Percentiles rank a stretch among this genome's conserved stretches.
phyloP scores from a whole-genome alignment of 1,284 basidiomycete genomes.

The Sphaerobolus stellatus region DNA sequence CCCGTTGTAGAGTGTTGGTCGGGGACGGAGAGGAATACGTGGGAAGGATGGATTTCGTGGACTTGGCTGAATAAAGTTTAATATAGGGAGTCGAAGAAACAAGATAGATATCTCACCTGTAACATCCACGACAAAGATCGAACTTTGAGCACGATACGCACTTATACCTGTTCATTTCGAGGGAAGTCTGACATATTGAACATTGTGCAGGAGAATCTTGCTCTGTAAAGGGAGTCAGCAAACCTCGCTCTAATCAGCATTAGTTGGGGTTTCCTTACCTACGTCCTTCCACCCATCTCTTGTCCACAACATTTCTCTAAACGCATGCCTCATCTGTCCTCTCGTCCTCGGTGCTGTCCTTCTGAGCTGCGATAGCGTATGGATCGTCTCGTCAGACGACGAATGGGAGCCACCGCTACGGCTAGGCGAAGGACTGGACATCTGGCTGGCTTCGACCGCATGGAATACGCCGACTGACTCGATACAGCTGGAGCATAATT shows the following conservation, averaged over 20 bases:
- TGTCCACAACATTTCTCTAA: constrained; percentile 82
- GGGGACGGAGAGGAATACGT: constrained; percentile 80
- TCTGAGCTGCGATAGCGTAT: constrained; percentile 42
- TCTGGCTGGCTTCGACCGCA: constrained; percentile 61
- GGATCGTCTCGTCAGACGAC: constrained; percentile 31
- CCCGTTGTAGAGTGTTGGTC: constrained; percentile 43
- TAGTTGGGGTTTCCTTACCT: constrained; percentile 49
- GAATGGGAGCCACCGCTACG: constrained; percentile 29
- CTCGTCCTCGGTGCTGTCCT: constrained; percentile 65
- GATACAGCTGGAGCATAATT: constrained; percentile 79
- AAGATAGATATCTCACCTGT: constrained; percentile 48
- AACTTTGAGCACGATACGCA: constrained; percentile 80
- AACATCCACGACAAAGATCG: constrained; percentile 79
- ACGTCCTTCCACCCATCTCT: constrained; percentile 81
- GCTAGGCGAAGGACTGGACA: constrained; percentile 46
- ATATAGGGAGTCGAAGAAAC: background rate
- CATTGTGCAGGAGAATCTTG: constrained; percentile 72
- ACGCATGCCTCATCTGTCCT: constrained; percentile 78
- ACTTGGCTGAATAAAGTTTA: constrained; percentile 56
- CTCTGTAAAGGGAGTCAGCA: constrained; percentile 43
- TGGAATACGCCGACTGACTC: constrained; percentile 76
- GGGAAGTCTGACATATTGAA: constrained; percentile 70
- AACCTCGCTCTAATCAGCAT: background rate
- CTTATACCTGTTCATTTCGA: constrained; percentile 72
- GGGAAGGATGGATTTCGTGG: constrained; percentile 85